phyloP scores from a whole-genome alignment of 169 alveolate genomes.

The Eimeria praecox region DNA sequence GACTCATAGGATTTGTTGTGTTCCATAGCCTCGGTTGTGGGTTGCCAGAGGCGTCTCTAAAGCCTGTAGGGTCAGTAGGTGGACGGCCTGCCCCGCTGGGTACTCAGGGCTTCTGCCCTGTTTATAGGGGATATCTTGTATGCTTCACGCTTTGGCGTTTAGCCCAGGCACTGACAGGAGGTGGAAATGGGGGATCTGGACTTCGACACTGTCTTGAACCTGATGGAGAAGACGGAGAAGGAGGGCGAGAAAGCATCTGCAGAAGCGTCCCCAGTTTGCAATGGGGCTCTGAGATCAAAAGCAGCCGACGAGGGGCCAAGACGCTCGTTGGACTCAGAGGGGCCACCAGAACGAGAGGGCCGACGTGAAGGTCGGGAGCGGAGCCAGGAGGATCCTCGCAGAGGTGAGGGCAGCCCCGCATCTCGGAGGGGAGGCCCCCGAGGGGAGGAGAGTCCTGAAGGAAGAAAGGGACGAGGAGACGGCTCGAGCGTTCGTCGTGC shows the following conservation, averaged over 20 bases:
- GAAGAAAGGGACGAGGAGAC: constrained; percentile 58
- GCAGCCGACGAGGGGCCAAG: constrained; percentile 29
- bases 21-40: not conserved
- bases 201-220: constrained; percentile 44
- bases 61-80: not conserved
- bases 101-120: not conserved
- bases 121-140: not conserved
- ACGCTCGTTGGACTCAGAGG: constrained; percentile 38
- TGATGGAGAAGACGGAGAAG: constrained; percentile 63
- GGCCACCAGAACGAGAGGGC: constrained; percentile 30
- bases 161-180: constrained; percentile 15
- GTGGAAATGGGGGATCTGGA: constrained; percentile 69
- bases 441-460: not conserved
- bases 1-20: not conserved
- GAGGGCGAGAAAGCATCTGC: constrained; percentile 28
- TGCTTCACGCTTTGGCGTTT: not conserved
- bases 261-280: constrained; percentile 53
- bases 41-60: not conserved
- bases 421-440: constrained; percentile 38
- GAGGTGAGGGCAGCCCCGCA: constrained; percentile 19
- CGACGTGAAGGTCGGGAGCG: constrained; percentile 71
- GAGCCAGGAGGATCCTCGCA: constrained; percentile 19
- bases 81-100: not conserved
- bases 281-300: constrained; percentile 51
- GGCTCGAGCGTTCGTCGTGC: constrained; percentile 8